Conservation (phyloP, 768 basidiomycete species). For the Boletus bicolor region DNA sequence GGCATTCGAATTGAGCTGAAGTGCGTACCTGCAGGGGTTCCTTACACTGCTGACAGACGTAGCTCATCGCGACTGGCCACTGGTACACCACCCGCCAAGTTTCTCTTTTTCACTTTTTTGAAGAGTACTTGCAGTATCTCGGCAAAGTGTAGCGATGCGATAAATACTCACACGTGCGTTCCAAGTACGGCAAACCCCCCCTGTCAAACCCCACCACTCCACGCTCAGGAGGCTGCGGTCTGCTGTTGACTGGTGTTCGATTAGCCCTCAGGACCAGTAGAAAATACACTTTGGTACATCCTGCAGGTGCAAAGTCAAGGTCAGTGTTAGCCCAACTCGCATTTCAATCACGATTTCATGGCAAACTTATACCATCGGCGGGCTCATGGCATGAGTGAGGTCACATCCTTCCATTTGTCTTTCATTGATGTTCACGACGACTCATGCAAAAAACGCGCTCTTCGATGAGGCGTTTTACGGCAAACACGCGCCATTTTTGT, state of each 20-base stretch:
- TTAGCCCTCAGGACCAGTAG: neutral
- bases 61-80: slow-evolving; percentile 35
- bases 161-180: neutral
- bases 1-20: neutral
- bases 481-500: slow-evolving; percentile 14
- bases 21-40: slow-evolving; percentile 75
- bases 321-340: neutral
- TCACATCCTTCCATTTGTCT: neutral
- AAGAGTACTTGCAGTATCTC: neutral
- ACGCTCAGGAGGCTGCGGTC: too few relatives aligned
- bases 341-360: neutral
- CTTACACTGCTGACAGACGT: slow-evolving; percentile 86
- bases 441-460: slow-evolving; percentile 21
- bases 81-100: neutral
- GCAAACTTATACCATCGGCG: neutral
- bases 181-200: too few relatives aligned
- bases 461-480: slow-evolving; percentile 5
- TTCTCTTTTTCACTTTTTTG: neutral
- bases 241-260: neutral
- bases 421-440: slow-evolving; percentile 14
- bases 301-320: neutral
- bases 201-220: too few relatives aligned
- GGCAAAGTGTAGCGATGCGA: neutral
- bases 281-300: neutral
- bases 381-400: neutral